Evolutionary conservation across 345 rosid genomes (phyloP), one percentile per base, ranked within the genome.

Genomic region (Brassica nigra): DNA sequence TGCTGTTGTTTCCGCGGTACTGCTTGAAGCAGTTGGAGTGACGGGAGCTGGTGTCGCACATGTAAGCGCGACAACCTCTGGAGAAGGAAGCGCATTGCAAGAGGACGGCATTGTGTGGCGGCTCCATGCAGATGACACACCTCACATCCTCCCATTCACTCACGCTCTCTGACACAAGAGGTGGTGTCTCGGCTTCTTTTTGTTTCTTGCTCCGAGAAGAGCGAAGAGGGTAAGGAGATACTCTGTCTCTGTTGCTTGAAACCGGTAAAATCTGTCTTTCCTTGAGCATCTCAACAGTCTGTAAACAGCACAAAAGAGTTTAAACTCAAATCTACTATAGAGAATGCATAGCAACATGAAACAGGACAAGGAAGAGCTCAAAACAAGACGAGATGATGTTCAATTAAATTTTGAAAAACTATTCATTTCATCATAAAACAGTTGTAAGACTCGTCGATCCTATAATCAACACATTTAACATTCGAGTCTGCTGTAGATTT

Each of bases 61-160:
- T 89, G 86, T 84, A 89, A 42, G 96, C 89, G 11, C 81, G 84
- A 12, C 97, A 91, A 1, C 96, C 96, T 29, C 85, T 85, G 16
- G 86, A 80, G 65, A 44, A 79, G 10, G 94, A 88, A 37, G 92
- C 80, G 77, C 97, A 92, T 5, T 58, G 78, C 68, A 92, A 68
- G 36, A 91, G 88, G 16, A 91, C 94, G 0, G 87, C 92, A 71
- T 88, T 92, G 74, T 89, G 96, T 1, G 97, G 96, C 6, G 88
- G 88, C 73, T 92, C 97, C 90, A 92, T 85, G 73, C 96, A 92
- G 62, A 89, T 76, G 0, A 91, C 86, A 75, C 97, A 92, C 79
- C 85, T 80, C 5, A 80, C 86, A 55, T 87, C 91, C 57, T 91
- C 94, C 92, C 90, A 89, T 71, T 86, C 89, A 66, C 85, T 85